Conservation (phyloP, 2,329 filamentous ascomycete species). For the Fonsecaea monophora region DNA sequence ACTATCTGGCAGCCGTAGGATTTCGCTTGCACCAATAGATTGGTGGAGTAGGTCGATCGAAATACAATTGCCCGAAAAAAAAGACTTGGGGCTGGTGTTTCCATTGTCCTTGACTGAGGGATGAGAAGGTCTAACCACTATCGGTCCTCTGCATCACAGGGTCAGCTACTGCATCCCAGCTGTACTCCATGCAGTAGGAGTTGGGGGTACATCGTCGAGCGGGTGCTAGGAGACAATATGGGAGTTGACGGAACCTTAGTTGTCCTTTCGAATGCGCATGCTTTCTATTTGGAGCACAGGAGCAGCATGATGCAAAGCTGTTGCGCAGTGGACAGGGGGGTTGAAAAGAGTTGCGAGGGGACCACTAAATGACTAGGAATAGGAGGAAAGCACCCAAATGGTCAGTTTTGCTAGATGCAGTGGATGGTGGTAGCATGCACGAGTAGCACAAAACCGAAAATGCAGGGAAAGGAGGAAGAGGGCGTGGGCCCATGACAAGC, state of each 20-base stretch:
- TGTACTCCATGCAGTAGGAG: neutral
- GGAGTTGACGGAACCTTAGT: neutral
- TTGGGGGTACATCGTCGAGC: neutral
- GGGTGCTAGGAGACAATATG: neutral
- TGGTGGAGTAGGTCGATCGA: constrained; percentile 27
- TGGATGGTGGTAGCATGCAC: neutral
- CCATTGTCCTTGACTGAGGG: constrained; percentile 4
- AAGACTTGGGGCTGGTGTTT: neutral
- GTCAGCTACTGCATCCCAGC: neutral
- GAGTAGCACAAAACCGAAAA: constrained; percentile 5
- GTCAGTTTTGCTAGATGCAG: neutral
- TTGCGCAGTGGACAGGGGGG: constrained; percentile 19
- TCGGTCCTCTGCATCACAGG: constrained; percentile 3
- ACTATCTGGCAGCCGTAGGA: constrained; percentile 17
- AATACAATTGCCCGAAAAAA: neutral
- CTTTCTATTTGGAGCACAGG: constrained; percentile 14
- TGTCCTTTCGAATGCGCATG: neutral
- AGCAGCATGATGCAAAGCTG: constrained; percentile 25
- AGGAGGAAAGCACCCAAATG: constrained; percentile 2
- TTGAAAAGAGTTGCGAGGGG: neutral
- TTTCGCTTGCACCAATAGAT: constrained; percentile 25
- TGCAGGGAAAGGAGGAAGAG: neutral
- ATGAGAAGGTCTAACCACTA: neutral
- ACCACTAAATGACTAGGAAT: constrained; percentile 2
- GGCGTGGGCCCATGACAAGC: neutral